These are phyloP conservation scores for Sporisorium sorghi DNA, from an alignment of 1,284 basidiomycete species.

Conservation along the genomic window DNA sequence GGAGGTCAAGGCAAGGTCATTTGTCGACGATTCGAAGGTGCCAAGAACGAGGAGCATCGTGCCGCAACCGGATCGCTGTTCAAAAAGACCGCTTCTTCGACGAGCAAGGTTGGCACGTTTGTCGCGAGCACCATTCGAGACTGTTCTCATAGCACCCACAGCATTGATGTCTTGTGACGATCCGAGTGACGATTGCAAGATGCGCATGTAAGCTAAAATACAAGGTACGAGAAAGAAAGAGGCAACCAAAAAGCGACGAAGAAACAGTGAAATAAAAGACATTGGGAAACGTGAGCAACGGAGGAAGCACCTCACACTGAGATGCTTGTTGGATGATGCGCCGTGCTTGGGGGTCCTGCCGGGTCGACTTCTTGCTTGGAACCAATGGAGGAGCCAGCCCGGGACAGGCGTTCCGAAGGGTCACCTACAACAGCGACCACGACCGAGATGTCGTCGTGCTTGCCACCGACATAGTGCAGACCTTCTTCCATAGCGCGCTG, in stretches of 20 bases:
- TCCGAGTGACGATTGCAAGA: neutral
- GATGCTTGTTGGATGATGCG: neutral
- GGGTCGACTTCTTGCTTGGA: conserved; percentile 7
- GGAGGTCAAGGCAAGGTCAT: too few species aligned
- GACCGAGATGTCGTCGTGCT: conserved; percentile 71
- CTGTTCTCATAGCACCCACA: too few species aligned
- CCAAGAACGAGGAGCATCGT: too few species aligned
- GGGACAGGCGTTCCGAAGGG: conserved; percentile 27
- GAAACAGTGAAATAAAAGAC: neutral
- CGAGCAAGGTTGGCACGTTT: too few species aligned
- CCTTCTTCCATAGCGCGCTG: conserved; percentile 74
- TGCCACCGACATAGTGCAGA: conserved; percentile 70
- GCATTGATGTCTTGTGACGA: too few species aligned
- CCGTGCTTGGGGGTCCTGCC: neutral
- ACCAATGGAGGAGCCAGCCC: conserved; percentile 17
- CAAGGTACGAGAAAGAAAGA: neutral
- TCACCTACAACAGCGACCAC: conserved; percentile 70
- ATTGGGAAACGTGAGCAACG: neutral
- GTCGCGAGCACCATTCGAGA: too few species aligned
- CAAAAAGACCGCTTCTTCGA: too few species aligned
- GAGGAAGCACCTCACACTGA: neutral
- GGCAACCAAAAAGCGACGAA: neutral
- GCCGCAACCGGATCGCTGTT: too few species aligned
- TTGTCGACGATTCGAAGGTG: too few species aligned
- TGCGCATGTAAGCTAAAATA: neutral